phyloP scores from a whole-genome alignment of 805 yeast genomes.

The Saccharomyces eubayanus region DNA sequence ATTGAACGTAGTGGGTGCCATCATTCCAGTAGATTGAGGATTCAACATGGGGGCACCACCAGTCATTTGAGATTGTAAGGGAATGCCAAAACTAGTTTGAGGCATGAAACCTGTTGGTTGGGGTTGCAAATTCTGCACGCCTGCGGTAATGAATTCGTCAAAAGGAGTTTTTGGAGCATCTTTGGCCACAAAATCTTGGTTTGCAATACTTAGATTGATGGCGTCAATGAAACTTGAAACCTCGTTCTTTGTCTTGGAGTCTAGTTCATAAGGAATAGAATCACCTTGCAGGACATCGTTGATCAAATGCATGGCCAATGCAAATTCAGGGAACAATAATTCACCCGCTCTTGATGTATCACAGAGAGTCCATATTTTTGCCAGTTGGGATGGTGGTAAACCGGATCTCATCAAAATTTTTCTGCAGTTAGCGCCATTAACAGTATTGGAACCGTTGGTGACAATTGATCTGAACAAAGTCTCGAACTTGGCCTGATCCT shows the following conservation, averaged over 20 bases:
- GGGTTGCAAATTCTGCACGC: constrained; percentile 26
- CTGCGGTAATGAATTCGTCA: constrained; percentile 29
- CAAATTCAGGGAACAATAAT: constrained; percentile 88
- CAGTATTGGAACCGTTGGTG: constrained; percentile 40
- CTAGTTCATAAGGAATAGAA: constrained; percentile 63
- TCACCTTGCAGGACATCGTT: constrained; percentile 71
- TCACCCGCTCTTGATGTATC: constrained; percentile 83
- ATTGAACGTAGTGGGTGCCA: constrained; percentile 1
- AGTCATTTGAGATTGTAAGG: constrained; percentile 17
- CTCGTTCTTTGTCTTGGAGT: constrained; percentile 67
- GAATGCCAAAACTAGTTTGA: constrained; percentile 29
- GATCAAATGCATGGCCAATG: constrained; percentile 82
- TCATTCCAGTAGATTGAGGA: constrained; percentile 10
- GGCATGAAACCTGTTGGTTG: constrained; percentile 36
- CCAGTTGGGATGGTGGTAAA: constrained; percentile 62
- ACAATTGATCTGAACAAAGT: constrained; percentile 75
- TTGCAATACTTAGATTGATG: constrained; percentile 66
- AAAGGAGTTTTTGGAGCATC: constrained; percentile 32
- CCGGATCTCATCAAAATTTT: constrained; percentile 74
- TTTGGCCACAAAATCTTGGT: constrained; percentile 8
- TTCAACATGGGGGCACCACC: constrained; percentile 5
- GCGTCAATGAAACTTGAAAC: constrained; percentile 86
- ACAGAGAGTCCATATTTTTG: constrained; percentile 85
- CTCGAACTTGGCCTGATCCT: constrained; percentile 82
- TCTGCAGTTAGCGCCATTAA: constrained; percentile 67